Conservation (phyloP, 257 asterid genomes). For the Mentha longifolia region DNA sequence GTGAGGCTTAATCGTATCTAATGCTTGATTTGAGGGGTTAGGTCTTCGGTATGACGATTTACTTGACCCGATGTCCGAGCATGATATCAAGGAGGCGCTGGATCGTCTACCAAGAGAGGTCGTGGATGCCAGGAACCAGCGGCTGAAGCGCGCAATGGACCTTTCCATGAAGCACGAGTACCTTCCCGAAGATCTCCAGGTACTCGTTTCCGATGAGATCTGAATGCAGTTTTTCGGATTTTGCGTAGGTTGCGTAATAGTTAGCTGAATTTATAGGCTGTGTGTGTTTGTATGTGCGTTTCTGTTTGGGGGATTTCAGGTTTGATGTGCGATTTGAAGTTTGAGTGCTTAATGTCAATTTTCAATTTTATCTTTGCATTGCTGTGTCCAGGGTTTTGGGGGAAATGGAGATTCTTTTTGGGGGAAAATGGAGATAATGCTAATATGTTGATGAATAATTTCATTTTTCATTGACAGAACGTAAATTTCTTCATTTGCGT, state of each 20-base stretch:
- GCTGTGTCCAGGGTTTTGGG: not conserved
- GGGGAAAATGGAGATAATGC: slow-evolving; percentile 8
- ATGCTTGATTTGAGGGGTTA: slow-evolving; percentile 29
- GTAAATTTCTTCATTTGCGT: not conserved
- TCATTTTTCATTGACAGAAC: not conserved
- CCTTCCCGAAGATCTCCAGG: slow-evolving; percentile 83
- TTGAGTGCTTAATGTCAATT: not conserved
- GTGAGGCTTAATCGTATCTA: not conserved
- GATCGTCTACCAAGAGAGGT: slow-evolving; percentile 86
- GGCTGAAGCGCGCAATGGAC: slow-evolving; percentile 91
- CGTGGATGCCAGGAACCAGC: slow-evolving; percentile 90
- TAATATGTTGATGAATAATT: not conserved
- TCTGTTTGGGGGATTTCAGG: not conserved
- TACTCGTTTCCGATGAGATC: slow-evolving; percentile 22
- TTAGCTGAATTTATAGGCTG: slow-evolving; percentile 14
- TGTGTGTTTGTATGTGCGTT: not conserved
- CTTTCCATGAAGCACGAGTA: slow-evolving; percentile 92
- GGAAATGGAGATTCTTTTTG: slow-evolving; percentile 4
- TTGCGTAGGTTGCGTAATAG: slow-evolving; percentile 3
- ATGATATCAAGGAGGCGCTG: slow-evolving; percentile 92
- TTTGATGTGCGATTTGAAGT: slow-evolving; percentile 12
- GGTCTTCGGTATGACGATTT: slow-evolving; percentile 92
- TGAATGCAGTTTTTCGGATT: not conserved
- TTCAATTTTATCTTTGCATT: not conserved
- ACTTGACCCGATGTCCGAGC: slow-evolving; percentile 75